Evolutionary conservation across 257 asterid species (phyloP).

Genomic region (Petrea volubilis): DNA sequence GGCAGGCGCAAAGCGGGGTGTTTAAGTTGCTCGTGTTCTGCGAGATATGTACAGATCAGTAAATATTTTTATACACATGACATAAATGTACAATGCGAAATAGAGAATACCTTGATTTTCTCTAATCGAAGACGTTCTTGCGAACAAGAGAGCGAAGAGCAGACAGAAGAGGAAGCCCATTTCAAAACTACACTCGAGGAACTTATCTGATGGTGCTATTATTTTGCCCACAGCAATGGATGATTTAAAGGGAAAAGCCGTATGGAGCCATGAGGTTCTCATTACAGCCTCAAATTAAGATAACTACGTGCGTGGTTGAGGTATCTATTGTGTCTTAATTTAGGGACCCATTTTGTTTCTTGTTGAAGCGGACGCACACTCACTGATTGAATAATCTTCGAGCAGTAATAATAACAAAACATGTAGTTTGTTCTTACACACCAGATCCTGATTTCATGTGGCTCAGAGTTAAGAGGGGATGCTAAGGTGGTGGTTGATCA

Average conservation of each 20-base stretch:
- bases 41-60: no score
- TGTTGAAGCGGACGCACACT: slow-evolving; percentile 10
- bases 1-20: slow-evolving; percentile 51
- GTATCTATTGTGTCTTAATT: slow-evolving; percentile 27
- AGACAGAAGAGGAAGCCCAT: slow-evolving; percentile 34
- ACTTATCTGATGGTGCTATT: slow-evolving; percentile 6
- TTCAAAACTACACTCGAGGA: slow-evolving; percentile 9
- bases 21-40: no score
- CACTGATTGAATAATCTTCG: slow-evolving; percentile 14
- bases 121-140: slow-evolving; percentile 36
- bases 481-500: no score
- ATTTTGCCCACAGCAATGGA: background rate
- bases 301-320: slow-evolving; percentile 30
- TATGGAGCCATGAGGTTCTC: slow-evolving; percentile 27
- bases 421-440: slow-evolving; percentile 3
- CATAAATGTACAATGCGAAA: no score
- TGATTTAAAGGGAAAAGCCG: slow-evolving; percentile 26
- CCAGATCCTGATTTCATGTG: slow-evolving; percentile 2
- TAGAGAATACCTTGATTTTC: slow-evolving; percentile 44
- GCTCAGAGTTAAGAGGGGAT: no score
- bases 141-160: slow-evolving; percentile 34
- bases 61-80: no score
- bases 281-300: slow-evolving; percentile 28
- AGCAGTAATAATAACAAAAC: slow-evolving; percentile 17
- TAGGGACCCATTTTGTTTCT: slow-evolving; percentile 35